These are phyloP conservation scores for Umbellularia californica DNA, from an alignment of 164 flowering plant species.

Conservation along the genomic window DNA sequence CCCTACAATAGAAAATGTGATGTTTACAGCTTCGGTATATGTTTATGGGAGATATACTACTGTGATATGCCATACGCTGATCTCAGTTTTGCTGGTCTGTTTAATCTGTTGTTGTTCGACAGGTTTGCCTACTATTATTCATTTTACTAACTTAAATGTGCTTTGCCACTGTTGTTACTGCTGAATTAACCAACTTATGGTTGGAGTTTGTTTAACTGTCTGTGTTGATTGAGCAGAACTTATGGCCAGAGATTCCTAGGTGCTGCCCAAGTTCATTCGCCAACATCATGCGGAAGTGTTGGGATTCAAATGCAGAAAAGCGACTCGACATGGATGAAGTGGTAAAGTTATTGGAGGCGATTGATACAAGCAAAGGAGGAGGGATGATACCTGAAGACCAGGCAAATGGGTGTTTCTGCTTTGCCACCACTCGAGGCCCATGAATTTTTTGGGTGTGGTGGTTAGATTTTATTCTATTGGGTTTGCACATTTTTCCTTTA, in stretches of 20 bases:
- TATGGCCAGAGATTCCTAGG: slow-evolving; percentile 77
- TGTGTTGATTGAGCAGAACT: slow-evolving; percentile 17
- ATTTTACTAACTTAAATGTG: background rate
- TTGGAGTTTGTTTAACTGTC: background rate
- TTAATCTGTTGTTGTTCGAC: slow-evolving; percentile 83
- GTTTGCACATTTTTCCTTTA: too few species aligned
- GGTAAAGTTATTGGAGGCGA: too few species aligned
- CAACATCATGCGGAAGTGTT: too few species aligned
- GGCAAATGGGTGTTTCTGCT: too few species aligned
- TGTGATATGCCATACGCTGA: slow-evolving; percentile 92
- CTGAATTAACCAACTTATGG: background rate
- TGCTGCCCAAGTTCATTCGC: too few species aligned
- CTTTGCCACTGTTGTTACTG: background rate
- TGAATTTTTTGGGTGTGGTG: too few species aligned
- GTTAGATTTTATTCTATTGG: too few species aligned
- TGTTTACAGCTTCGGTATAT: slow-evolving; percentile 95
- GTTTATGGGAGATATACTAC: slow-evolving; percentile 95
- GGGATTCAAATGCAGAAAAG: too few species aligned
- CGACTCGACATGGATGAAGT: too few species aligned
- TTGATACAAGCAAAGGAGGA: too few species aligned
- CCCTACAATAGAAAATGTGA: slow-evolving; percentile 93
- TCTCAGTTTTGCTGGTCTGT: slow-evolving; percentile 83
- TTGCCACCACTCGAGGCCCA: too few species aligned
- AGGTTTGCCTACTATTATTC: slow-evolving; percentile 36
- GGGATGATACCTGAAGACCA: too few species aligned